Evolutionary conservation across 2,329 filamentous ascomycete genomes (phyloP).

Genomic region (Akanthomyces uredinophilus): DNA sequence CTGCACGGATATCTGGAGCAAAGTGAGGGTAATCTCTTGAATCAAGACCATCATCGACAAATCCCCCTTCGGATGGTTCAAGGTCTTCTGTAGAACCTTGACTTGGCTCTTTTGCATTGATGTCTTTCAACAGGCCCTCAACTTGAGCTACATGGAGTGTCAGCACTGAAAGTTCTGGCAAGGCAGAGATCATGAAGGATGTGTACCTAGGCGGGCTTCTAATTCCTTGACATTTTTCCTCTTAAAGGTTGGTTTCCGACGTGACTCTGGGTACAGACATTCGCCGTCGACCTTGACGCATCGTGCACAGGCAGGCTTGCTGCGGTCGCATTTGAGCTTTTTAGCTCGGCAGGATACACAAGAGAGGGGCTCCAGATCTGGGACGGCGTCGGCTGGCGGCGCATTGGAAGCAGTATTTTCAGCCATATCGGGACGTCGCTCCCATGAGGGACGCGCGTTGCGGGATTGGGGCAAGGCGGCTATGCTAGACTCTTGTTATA

Average conservation of each 20-base stretch:
- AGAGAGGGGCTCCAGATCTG: constrained; percentile 52
- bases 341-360: constrained; percentile 78
- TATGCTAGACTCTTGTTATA: neutral
- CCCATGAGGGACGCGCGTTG: neutral
- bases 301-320: constrained; percentile 72
- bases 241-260: constrained; percentile 84
- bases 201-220: constrained; percentile 76
- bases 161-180: neutral
- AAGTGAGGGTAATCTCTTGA: neutral
- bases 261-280: constrained; percentile 83
- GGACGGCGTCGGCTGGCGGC: neutral
- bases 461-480: neutral
- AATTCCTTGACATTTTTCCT: constrained; percentile 85
- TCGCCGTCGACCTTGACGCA: constrained; percentile 70
- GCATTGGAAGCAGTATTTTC: neutral
- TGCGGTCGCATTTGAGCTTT: constrained; percentile 83
- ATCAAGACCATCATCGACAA: neutral
- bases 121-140: constrained; percentile 70
- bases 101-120: constrained; percentile 37
- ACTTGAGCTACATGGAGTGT: constrained; percentile 62
- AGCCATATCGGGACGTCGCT: constrained; percentile 4
- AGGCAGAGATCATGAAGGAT: neutral
- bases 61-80: constrained; percentile 10
- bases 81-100: constrained; percentile 16
- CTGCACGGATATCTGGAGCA: neutral